A percentile compares a stretch with the other conserved stretches of the same genome.
Evolutionary conservation across 192 early-diverging fungal genomes (phyloP).

Genomic region (Powellomyces hirtus): DNA sequence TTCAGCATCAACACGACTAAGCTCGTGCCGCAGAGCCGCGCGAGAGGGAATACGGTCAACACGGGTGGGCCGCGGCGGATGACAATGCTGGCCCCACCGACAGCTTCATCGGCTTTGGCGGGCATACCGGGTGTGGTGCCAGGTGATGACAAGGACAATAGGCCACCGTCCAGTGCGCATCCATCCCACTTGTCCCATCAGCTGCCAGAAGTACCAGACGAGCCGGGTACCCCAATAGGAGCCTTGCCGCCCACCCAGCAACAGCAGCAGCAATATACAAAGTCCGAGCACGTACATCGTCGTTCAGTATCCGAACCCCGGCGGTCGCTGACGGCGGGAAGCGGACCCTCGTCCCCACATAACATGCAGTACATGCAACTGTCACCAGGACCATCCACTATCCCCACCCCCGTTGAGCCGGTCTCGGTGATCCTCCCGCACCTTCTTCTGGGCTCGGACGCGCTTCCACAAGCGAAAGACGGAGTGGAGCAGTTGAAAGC

Average conservation of each 20-base stretch:
- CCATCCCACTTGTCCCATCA: background rate
- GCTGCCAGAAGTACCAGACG: background rate
- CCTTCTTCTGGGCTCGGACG: conserved; percentile 63
- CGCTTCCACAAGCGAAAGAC: conserved; percentile 50
- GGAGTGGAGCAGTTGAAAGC: conserved; percentile 48
- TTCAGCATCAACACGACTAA: conserved; percentile 31
- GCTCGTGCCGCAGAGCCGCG: conserved; percentile 7
- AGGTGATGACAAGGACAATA: background rate
- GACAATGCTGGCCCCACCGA: background rate
- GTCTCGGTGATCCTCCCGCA: conserved; percentile 57
- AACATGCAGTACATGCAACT: background rate
- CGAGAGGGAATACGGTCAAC: background rate
- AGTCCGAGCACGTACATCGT: too few relatives aligned
- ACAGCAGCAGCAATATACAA: background rate
- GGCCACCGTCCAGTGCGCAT: background rate
- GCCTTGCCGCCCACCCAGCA: background rate
- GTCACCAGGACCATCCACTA: conserved; percentile 14
- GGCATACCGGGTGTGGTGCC: background rate
- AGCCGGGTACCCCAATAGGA: background rate
- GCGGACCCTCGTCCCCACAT: background rate
- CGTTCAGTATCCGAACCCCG: background rate
- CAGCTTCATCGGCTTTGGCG: background rate
- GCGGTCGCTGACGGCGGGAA: background rate
- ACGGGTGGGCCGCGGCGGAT: background rate
- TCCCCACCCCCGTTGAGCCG: conserved; percentile 34